Conservation (phyloP, 768 basidiomycete species). For the Coprinellus micaceus region DNA sequence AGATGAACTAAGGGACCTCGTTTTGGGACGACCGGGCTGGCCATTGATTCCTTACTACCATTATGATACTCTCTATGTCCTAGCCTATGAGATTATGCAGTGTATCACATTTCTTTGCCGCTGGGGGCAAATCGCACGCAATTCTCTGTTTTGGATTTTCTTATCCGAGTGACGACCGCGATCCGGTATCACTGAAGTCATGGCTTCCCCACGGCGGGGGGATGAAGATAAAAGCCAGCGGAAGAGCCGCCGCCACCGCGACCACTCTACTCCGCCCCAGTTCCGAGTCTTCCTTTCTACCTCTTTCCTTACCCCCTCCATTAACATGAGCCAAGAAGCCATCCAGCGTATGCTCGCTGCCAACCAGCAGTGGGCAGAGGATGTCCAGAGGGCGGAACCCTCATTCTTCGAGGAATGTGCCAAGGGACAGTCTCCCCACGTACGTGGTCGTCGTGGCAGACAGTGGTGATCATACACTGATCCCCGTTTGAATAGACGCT, state of each 20-base stretch:
- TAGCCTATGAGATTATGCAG: not conserved
- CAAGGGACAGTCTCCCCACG: constrained; percentile 68
- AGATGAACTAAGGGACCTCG: constrained; percentile 68
- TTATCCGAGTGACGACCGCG: too few species aligned
- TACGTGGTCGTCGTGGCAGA: constrained; percentile 23
- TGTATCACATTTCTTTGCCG: not conserved
- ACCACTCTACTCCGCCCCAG: not conserved
- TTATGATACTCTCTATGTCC: not conserved
- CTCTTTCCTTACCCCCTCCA: constrained; percentile 4
- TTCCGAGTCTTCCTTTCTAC: not conserved
- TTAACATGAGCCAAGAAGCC: constrained; percentile 15
- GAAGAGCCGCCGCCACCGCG: too few species aligned
- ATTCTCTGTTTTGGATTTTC: not conserved
- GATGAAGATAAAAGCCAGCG: too few species aligned
- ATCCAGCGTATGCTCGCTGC: constrained; percentile 32
- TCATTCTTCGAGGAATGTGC: constrained; percentile 60
- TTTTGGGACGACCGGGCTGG: not conserved
- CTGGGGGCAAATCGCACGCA: not conserved
- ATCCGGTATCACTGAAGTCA: too few species aligned
- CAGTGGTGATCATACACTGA: constrained; percentile 7
- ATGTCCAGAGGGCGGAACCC: constrained; percentile 52
- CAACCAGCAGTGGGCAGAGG: constrained; percentile 70
- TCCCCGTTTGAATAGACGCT: constrained; percentile 44
- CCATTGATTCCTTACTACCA: not conserved
- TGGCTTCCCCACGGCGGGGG: too few species aligned